These are phyloP conservation scores for Candida neerlandica DNA, from an alignment of 1,139 yeast genomes.

Conservation along the genomic window DNA sequence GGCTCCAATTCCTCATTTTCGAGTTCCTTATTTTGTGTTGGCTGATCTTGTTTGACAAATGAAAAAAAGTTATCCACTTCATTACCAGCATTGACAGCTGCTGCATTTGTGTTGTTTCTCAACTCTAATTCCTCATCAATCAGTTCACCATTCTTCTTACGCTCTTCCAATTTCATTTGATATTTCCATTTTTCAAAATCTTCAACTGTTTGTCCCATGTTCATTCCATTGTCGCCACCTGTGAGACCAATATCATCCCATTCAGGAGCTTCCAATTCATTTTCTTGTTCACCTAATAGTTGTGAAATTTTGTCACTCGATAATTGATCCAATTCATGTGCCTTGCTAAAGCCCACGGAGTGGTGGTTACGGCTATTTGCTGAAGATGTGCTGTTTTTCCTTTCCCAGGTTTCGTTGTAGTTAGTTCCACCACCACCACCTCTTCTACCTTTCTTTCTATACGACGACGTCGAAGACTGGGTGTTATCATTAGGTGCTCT, in stretches of 20 bases:
- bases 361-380: conserved; percentile 14
- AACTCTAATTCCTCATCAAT: conserved; percentile 28
- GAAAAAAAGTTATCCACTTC: conserved; percentile 58
- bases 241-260: conserved; percentile 39
- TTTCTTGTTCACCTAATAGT: conserved; percentile 37
- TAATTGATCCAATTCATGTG: conserved; percentile 30
- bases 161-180: conserved; percentile 59
- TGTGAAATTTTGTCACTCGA: conserved; percentile 34
- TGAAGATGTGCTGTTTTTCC: conserved; percentile 14
- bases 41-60: conserved; percentile 37
- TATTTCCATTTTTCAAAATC: conserved; percentile 76
- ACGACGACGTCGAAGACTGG: background rate
- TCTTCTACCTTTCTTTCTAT: conserved; percentile 7
- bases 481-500: conserved; percentile 10
- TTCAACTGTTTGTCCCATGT: conserved; percentile 60
- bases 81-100: conserved; percentile 34
- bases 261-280: conserved; percentile 48
- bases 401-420: conserved; percentile 32
- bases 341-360: conserved; percentile 21
- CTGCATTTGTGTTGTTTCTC: conserved; percentile 13
- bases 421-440: conserved; percentile 9
- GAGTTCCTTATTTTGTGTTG: conserved; percentile 17
- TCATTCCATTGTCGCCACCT: conserved; percentile 7
- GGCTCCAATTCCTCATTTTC: conserved; percentile 5
- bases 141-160: conserved; percentile 51